phyloP scores from a whole-genome alignment of 2,329 filamentous ascomycete species.

The Aspergillus viridinutans region DNA sequence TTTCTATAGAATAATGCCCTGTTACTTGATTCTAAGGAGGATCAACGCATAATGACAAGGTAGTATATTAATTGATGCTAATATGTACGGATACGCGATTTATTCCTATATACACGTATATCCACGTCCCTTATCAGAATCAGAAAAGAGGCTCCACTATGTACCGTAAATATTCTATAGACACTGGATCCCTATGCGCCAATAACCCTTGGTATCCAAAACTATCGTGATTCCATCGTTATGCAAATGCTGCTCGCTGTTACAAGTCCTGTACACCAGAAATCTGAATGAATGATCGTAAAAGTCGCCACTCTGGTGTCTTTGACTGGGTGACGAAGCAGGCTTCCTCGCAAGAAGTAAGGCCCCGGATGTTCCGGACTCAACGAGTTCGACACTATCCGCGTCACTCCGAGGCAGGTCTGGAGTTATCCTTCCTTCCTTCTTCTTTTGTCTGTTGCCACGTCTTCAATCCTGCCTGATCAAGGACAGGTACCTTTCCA shows the following conservation, averaged over 20 bases:
- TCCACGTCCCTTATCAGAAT: background rate
- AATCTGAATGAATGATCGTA: background rate
- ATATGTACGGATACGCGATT: background rate
- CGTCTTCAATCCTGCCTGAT: slow-evolving; percentile 12
- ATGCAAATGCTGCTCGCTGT: background rate
- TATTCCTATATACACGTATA: background rate
- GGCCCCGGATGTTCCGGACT: background rate
- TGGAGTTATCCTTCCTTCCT: background rate
- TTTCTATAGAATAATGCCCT: background rate
- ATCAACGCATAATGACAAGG: too few species aligned
- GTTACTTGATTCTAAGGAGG: background rate
- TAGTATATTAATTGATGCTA: background rate
- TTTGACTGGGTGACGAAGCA: background rate
- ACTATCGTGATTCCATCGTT: background rate
- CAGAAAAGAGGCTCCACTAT: too few species aligned
- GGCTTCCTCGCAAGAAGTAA: background rate
- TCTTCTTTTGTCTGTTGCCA: background rate
- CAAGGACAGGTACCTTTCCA: slow-evolving; percentile 27
- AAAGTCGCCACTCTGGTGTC: too few species aligned
- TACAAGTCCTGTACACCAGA: background rate
- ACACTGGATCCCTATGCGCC: background rate
- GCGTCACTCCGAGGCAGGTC: background rate
- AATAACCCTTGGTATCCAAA: background rate
- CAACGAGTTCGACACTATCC: background rate
- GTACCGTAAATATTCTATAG: too few species aligned